Evolutionary conservation across 306 rosid genomes (phyloP).

Genomic region (Morella rubra): DNA sequence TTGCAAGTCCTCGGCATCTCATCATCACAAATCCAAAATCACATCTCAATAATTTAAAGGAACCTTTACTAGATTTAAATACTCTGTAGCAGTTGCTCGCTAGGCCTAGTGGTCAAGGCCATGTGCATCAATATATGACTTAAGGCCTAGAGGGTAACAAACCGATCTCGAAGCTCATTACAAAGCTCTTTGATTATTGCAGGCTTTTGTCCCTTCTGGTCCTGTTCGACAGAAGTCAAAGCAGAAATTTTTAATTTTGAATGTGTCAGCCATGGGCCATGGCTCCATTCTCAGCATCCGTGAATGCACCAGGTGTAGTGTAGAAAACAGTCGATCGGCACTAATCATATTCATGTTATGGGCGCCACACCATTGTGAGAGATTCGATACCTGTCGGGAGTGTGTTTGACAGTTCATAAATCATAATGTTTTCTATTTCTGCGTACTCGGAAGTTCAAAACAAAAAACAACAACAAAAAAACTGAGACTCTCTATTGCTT

Average conservation of each 20-base stretch:
- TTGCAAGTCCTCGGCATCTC: too few species aligned
- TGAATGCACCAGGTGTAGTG: too few species aligned
- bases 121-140: conserved; percentile 5
- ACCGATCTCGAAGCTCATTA: neutral
- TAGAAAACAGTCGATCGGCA: too few species aligned
- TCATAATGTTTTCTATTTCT: too few species aligned
- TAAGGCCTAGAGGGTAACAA: conserved; percentile 14
- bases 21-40: neutral
- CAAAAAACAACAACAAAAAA: too few species aligned
- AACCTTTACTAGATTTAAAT: neutral
- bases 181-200: neutral
- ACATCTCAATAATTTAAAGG: neutral
- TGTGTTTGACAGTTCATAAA: too few species aligned
- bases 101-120: neutral
- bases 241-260: neutral
- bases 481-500: too few species aligned
- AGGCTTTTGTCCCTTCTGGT: neutral
- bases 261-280: neutral
- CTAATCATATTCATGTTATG: too few species aligned
- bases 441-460: too few species aligned
- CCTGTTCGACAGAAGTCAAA: neutral
- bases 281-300: too few species aligned
- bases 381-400: too few species aligned
- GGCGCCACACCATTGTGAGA: too few species aligned
- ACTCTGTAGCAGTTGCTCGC: neutral